Base-by-base conservation (phyloP, 257 asterid genomes). In the Solanum corneliomulleri region DNA sequence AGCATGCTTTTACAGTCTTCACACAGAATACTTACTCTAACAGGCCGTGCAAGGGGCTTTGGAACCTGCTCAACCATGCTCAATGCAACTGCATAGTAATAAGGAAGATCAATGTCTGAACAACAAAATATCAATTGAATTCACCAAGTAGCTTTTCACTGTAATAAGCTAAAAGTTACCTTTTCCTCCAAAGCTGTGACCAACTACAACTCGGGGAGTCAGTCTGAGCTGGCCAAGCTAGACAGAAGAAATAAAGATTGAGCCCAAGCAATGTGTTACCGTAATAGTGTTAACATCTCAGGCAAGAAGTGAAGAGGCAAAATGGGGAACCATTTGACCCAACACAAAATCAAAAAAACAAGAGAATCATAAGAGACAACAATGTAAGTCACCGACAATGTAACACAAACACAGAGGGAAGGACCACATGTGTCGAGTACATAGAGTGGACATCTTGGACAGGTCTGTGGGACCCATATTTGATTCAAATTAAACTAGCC, bases 151-250 rank as follows among this genome's bases (percentile, higher is more conserved):
- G 23, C 85, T 60, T 56, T 84, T 18, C 14, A 70, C 13, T 62
- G 78, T 41, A 86, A 75, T 45, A 62, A 39, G 45, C 45, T 39
- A 84, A 86, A 56, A 45, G 42, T 86, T 94, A 97, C 99, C 99
- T 97, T 97, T 97, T 84, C 99, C 99, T 75, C 99, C 99, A 90
- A 97, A 97, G 93, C 99, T 97, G 91, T 97, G 99, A 90, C 99
- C 99, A 89, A 95, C 96, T 78, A 97, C 83, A 82, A 96, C 99
- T 84, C 98, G 94, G 87, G 99, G 99, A 90, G 97, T 94, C 86
- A 97, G 92, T 92, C 92, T 97, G 92, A 97, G 94, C 87, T 72
- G 91, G 85, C 98, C 97, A 88, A 97, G 98, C 99, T 97, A 89
- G 86, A 80, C 37, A 91, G 72, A 83, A 90, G 47, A 86, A 88